Evolutionary conservation across 257 asterid species (phyloP).

Genomic region (Primulina eburnea): DNA sequence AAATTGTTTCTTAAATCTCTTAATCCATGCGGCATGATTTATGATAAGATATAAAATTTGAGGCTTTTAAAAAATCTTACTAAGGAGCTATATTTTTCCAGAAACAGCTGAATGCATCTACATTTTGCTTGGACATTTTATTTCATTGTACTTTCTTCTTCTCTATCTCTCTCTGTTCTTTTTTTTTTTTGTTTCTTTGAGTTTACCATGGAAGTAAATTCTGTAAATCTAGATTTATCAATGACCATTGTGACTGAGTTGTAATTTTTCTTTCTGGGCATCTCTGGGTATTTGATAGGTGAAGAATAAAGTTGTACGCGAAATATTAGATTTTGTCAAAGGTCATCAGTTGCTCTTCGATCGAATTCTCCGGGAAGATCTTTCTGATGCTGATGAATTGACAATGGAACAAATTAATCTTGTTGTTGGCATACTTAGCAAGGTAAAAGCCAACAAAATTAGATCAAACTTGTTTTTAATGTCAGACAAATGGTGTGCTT

Average conservation of each 20-base stretch:
- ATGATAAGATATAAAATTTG: constrained; percentile 1
- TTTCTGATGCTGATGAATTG: constrained; percentile 69
- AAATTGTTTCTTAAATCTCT: too few relatives aligned
- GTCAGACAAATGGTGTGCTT: constrained; percentile 13
- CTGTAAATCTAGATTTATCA: background rate
- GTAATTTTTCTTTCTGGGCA: constrained; percentile 16
- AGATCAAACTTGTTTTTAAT: constrained; percentile 16
- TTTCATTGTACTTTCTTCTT: background rate
- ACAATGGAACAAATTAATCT: constrained; percentile 75
- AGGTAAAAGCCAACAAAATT: constrained; percentile 46
- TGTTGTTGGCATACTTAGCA: constrained; percentile 77
- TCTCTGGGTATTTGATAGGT: constrained; percentile 49
- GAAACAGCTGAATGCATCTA: constrained; percentile 12
- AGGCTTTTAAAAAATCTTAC: background rate
- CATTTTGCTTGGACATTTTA: background rate
- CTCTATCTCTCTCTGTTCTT: background rate
- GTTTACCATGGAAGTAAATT: constrained; percentile 8
- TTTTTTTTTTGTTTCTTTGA: background rate
- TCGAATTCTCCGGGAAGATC: constrained; percentile 76
- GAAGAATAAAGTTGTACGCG: constrained; percentile 90
- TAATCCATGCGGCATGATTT: background rate
- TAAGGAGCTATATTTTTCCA: background rate
- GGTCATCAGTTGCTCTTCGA: constrained; percentile 81
- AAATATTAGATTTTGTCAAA: constrained; percentile 68
- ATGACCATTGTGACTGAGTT: constrained; percentile 9